Evolutionary conservation across 495 filamentous ascomycete genomes (phyloP).

Genomic region (Diplogelasinospora grovesii): DNA sequence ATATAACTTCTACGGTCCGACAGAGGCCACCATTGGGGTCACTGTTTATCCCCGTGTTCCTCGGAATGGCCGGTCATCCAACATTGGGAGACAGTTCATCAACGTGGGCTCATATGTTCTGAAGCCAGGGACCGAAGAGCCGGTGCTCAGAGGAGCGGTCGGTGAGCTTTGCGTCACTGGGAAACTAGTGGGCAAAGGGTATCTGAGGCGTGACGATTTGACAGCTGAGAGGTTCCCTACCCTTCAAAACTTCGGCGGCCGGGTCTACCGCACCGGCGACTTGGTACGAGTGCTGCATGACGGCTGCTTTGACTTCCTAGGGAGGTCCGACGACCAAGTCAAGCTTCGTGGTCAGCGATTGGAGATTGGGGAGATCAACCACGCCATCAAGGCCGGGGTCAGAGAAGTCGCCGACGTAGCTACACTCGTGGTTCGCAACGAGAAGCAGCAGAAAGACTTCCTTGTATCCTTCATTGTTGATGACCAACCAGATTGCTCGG

Average conservation of each 20-base stretch:
- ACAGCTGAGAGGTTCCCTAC: constrained; percentile 57
- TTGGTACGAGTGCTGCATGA: constrained; percentile 67
- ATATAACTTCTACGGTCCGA: constrained; percentile 79
- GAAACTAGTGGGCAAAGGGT: constrained; percentile 79
- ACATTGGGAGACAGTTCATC: constrained; percentile 77
- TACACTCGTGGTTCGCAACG: constrained; percentile 52
- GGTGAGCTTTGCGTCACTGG: constrained; percentile 87
- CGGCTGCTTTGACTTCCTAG: constrained; percentile 64
- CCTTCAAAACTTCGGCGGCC: constrained; percentile 40
- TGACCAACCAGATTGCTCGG: constrained; percentile 1
- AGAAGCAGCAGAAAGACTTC: constrained; percentile 58
- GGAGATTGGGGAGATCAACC: constrained; percentile 72
- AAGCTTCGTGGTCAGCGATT: constrained; percentile 75
- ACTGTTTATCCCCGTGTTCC: constrained; percentile 72
- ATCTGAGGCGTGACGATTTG: constrained; percentile 68
- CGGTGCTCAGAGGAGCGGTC: constrained; percentile 69
- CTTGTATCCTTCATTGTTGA: constrained; percentile 62
- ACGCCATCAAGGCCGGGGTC: constrained; percentile 48
- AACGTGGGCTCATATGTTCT: constrained; percentile 80
- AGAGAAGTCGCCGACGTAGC: constrained; percentile 48
- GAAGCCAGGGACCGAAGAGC: constrained; percentile 56
- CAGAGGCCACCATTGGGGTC: constrained; percentile 83
- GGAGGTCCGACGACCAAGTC: constrained; percentile 71
- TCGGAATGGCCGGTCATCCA: constrained; percentile 63
- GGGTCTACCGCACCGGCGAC: constrained; percentile 74